Percentiles rank a stretch among this genome's conserved stretches.
phyloP scores from a whole-genome alignment of 805 yeast genomes.

The Candida vaughaniae region DNA sequence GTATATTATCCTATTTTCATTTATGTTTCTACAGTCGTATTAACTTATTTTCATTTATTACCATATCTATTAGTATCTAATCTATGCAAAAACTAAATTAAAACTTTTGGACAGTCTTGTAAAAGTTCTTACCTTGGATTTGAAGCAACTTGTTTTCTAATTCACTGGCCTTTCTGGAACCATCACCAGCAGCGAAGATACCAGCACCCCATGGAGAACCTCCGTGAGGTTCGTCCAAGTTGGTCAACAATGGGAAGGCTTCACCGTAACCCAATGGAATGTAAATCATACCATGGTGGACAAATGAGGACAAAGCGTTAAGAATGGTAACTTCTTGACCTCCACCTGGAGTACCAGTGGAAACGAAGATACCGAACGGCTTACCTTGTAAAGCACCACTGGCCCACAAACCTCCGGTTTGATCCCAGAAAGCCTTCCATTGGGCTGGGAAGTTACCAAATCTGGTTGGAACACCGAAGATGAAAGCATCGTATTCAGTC shows the following conservation, averaged over 20 bases:
- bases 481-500: constrained; percentile 64
- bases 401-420: constrained; percentile 78
- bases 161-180: constrained; percentile 64
- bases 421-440: constrained; percentile 76
- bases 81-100: neutral
- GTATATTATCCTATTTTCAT: too few relatives aligned
- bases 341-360: constrained; percentile 75
- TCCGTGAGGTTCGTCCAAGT: constrained; percentile 68
- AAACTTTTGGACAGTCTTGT: constrained; percentile 18
- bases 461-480: constrained; percentile 82
- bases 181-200: constrained; percentile 71
- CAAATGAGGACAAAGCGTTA: constrained; percentile 58
- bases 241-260: constrained; percentile 44
- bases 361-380: constrained; percentile 69
- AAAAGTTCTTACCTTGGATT: constrained; percentile 67
- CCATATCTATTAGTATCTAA: constrained; percentile 1
- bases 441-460: constrained; percentile 78
- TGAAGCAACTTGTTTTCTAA: constrained; percentile 62
- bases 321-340: constrained; percentile 74
- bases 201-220: constrained; percentile 90
- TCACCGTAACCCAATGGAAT: constrained; percentile 73
- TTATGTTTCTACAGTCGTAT: too few relatives aligned
- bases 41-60: too few relatives aligned
- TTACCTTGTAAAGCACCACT: constrained; percentile 68
- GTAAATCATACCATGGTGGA: constrained; percentile 77